Evolutionary conservation across 371 early-diverging fungal species (phyloP), one percentile per base, ranked within the genome.

Genomic region (Mortierella sp.): DNA sequence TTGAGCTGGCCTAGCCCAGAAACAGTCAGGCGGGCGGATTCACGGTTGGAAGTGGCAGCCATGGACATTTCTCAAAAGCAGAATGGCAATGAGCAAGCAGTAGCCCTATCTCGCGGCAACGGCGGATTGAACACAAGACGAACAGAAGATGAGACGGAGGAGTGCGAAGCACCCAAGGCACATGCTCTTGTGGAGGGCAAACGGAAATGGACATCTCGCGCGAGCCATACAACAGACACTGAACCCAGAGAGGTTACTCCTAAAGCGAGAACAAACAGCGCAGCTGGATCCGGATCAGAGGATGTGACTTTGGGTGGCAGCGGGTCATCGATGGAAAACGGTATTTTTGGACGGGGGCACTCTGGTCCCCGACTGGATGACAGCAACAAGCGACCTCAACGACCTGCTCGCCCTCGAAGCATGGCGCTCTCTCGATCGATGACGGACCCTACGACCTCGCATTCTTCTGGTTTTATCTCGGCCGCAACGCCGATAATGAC

Each of bases 1-100:
- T 54, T 71, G 24, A 34, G 31, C 9, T 75, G 80, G 76, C 80
- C 80, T 37, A 80, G 80, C 54, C 64, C 80, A 14, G 46, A 16
- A 28, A 76, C 77, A 26, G 43, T 76, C 31, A 53, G 43, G 69
- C 34, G 53, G 5, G 77, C 77, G 3, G 77, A 81, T 43, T 72
- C 81, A 24, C 44, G 54, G 46, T 31, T 81, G 59, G 77, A 76
- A 14, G 51, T n/a, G 40, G 76, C 76, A 10, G 69, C 57, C 9
- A 72, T 67, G 40, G 59, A 72, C 21, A 51, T 72, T 10, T 26
- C 72, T 40, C 46, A 26, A 34, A 72, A 19, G 34, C 48, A 46
- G 21, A 4, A n/a, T 54, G 28, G 19, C 71, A 26, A 37, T 34
- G 24, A 71, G 19, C 67, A 67, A 44, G 43, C 13, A 37, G 13